These are phyloP conservation scores for Tanacetum coccineum DNA, from an alignment of 129 eudicot genomes.

Conservation along the genomic window DNA sequence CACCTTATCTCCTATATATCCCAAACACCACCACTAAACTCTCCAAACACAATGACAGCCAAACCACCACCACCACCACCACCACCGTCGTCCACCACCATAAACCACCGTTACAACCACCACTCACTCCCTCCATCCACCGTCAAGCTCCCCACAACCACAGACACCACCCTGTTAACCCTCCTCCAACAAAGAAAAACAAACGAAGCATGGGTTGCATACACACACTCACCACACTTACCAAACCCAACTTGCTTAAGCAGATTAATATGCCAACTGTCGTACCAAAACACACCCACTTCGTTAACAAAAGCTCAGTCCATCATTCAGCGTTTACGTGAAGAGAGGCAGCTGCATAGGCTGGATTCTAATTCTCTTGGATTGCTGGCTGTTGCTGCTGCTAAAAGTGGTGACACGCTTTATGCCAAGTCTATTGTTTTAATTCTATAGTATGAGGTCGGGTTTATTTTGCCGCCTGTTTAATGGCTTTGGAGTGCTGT, in stretches of 20 bases:
- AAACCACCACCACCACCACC: constrained; percentile 38
- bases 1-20: constrained; percentile 31
- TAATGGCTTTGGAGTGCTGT: constrained; percentile 99
- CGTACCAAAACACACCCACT: constrained; percentile 63
- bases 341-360: constrained; percentile 80
- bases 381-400: constrained; percentile 81
- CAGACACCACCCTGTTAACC: constrained; percentile 45
- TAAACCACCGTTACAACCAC: constrained; percentile 26
- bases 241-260: constrained; percentile 86
- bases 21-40: constrained; percentile 7
- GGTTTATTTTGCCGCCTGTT: constrained; percentile 90
- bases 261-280: constrained; percentile 71
- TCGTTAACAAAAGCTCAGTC: constrained; percentile 80
- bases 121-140: constrained; percentile 14
- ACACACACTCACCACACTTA: constrained; percentile 49
- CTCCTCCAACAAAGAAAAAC: constrained; percentile 84
- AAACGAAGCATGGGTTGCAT: constrained; percentile 79
- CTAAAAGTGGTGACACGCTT: constrained; percentile 66
- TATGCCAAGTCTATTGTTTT: constrained; percentile 67
- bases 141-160: background rate
- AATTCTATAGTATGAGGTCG: constrained; percentile 92
- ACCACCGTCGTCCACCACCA: constrained; percentile 30
- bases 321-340: constrained; percentile 73
- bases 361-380: constrained; percentile 91
- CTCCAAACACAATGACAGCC: constrained; percentile 40